Base-by-base conservation (phyloP, 306 rosid genomes). In the Quercus rubra region DNA sequence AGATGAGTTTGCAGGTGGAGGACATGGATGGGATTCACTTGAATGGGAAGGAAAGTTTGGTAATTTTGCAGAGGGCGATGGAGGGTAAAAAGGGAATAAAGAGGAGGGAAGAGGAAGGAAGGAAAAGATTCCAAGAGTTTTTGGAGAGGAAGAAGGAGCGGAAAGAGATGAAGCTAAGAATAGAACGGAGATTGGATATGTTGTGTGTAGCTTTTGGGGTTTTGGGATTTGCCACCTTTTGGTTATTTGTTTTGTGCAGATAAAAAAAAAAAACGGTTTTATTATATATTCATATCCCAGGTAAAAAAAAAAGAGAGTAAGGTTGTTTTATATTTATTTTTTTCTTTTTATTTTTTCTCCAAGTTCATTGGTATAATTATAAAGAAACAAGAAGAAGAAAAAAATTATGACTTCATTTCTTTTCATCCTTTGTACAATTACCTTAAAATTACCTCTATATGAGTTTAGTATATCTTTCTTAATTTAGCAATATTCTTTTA, bases 1-100 rank as follows among this genome's bases (percentile, higher is more conserved):
- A 92, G 80, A 86, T 80, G 71, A 85, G 91, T 38, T 46, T 94
- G 83, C 81, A 83, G 80, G 84, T 85, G 83, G 95, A 92, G 89
- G 92, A 92, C 83, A 68, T 92, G 96, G 98, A 94, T 0, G 97
- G 93, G 17, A 78, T 11, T 73, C 86, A 85, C 0, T 52, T 94
- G 74, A 86, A 88, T 21, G 97, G 97, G 54, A 84, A 70, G 90
- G 92, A 90, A 0, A 84, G 92, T 88, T 80, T 93, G 91, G 92
- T 84, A 70, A 90, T 88, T 86, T 71, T 91, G 18, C 75, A 79
- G 70, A 81, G 83, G 43, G 86, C 83, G 0, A 56, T 90, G 86
- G 87, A 78, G 83, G 83, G 95, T 12, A 81, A 55, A 86, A 92
- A 75, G 64, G 91, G 79, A 46, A 86, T 55, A 13, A 79, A 55